Evolutionary conservation across 2,329 filamentous ascomycete genomes (phyloP), one percentile per base, ranked within the genome.

Genomic region (Ceratocystis ficicola): DNA sequence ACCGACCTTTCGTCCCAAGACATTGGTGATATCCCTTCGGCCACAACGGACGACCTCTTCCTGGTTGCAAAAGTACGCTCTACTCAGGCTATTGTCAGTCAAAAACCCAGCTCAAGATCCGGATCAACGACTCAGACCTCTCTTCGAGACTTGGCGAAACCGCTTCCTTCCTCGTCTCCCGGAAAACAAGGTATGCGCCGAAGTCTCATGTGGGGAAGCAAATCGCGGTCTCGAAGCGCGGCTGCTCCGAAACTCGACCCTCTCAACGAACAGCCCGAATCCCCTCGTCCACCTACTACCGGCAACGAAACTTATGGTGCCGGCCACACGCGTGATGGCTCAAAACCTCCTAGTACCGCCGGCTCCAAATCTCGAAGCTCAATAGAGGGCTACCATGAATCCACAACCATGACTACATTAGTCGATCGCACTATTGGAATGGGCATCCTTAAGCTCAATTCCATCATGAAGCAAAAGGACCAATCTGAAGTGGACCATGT

Each of bases 1-100:
- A 86, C 90, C 2, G 91, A 97, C 71, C 78, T 99, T 20, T 90
- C 86, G 48, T 83, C 89, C 0, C 82, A 86, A 62, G 92, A 96
- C 71, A 81, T 86, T 67, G 84, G 84, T 28, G 84, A 86, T 62
- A 74, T 78, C 0, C 77, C 81, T 0, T 80, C 86, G 2, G 81
- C 83, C 7, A 87, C 88, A 61, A 87, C 88, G 60, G 83, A 84
- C 2, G 87, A 90, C 63, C 76, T 97, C 22, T 96, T 89, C 73
- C 80, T 99, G 1, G 86, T 96, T 2, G 87, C 94, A 69, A 90
- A 89, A 71, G 83, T 96, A 6, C 81, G 90, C 62, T 82, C 85
- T 2, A 75, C 78, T 0, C 80, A 84, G 67, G 80, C 66, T 12
- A 65, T 81, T 61, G 75, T 84, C 4, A 68, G 74, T 5, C 66